These are phyloP conservation scores for Cenchrus purpureus DNA, from an alignment of 176 grass and related monocot genomes.

Conservation along the genomic window DNA sequence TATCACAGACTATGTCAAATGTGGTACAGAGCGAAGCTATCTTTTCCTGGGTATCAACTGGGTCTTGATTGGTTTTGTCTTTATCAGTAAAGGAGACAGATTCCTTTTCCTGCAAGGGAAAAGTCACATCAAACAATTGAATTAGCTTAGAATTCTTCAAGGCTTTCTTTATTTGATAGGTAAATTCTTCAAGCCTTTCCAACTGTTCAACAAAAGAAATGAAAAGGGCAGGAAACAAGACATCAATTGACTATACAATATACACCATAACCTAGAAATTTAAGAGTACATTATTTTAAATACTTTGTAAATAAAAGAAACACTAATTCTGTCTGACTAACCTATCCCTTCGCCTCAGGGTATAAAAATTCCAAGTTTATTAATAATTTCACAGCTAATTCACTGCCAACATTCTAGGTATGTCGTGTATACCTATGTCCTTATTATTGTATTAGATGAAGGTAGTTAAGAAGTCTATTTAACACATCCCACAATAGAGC, in stretches of 20 bases:
- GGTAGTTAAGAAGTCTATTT: not conserved
- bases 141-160: not conserved
- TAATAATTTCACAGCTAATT: not conserved
- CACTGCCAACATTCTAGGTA: not conserved
- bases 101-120: constrained; percentile 44
- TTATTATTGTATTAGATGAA: constrained; percentile 20
- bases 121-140: constrained; percentile 15
- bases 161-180: not conserved
- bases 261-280: not conserved
- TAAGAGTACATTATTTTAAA: constrained; percentile 25
- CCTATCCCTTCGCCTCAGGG: not conserved
- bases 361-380: constrained; percentile 1
- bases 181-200: not conserved
- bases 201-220: not conserved
- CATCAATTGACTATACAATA: not conserved
- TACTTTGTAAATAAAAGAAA: constrained; percentile 11
- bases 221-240: not conserved
- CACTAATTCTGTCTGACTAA: not conserved
- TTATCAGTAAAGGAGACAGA: constrained; percentile 14
- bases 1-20: constrained; percentile 74
- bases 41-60: constrained; percentile 40
- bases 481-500: not conserved
- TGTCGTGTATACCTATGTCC: not conserved
- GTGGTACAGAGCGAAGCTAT: constrained; percentile 59
- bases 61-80: constrained; percentile 28